These are phyloP conservation scores for Hansenula lynferdii DNA, from an alignment of 1,139 yeast species.

Conservation along the genomic window DNA sequence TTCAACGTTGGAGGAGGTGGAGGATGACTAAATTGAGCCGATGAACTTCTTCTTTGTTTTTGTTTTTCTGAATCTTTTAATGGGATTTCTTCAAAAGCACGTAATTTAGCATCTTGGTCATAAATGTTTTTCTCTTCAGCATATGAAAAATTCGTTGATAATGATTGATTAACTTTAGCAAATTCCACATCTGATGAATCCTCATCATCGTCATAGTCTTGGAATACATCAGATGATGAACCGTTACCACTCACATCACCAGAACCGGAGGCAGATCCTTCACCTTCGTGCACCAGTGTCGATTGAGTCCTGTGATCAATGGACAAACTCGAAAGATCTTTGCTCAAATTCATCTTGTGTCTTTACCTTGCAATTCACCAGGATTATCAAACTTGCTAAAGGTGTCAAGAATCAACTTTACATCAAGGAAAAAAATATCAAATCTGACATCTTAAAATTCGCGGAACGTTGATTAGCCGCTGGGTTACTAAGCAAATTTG, in stretches of 20 bases:
- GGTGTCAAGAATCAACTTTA: too few species aligned
- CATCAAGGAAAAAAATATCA: too few species aligned
- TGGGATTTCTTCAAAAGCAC: slow-evolving; percentile 50
- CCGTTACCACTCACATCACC: background rate
- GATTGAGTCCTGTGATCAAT: background rate
- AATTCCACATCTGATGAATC: slow-evolving; percentile 17
- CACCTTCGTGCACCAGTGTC: background rate
- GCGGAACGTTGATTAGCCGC: too few species aligned
- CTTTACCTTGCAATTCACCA: too few species aligned
- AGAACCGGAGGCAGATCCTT: too few species aligned
- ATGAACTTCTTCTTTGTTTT: slow-evolving; percentile 27
- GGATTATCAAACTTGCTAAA: too few species aligned
- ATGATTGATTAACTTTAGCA: slow-evolving; percentile 15
- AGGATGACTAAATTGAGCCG: slow-evolving; percentile 29
- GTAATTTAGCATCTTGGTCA: slow-evolving; percentile 67
- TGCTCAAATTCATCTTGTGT: slow-evolving; percentile 1
- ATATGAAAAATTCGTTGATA: slow-evolving; percentile 54
- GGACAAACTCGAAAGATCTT: slow-evolving; percentile 4
- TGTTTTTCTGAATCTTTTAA: slow-evolving; percentile 7
- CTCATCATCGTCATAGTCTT: slow-evolving; percentile 7
- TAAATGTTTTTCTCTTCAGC: slow-evolving; percentile 63
- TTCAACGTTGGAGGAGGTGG: slow-evolving; percentile 29
- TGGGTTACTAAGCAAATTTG: too few species aligned
- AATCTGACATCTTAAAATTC: too few species aligned
- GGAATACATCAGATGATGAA: background rate